phyloP scores from a whole-genome alignment of 2,329 filamentous ascomycete genomes.

The Aspergillus ustus region DNA sequence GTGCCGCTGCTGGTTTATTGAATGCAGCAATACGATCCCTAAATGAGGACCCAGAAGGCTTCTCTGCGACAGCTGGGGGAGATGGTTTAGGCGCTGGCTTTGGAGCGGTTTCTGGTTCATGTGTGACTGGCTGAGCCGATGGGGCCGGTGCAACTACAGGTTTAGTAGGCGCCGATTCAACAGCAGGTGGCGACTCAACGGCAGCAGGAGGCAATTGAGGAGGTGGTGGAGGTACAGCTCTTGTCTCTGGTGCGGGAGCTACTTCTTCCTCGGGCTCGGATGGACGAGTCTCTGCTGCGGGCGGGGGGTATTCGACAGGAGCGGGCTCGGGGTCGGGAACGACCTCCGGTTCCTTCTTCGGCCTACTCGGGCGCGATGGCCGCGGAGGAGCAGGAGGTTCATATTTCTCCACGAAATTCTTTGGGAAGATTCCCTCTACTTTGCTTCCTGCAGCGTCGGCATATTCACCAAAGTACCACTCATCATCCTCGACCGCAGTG shows the following conservation, averaged over 20 bases:
- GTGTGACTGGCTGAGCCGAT: constrained; percentile 33
- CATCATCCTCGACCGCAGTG: constrained; percentile 86
- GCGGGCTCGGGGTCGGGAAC: constrained; percentile 42
- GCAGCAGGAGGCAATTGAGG: constrained; percentile 29
- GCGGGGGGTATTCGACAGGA: constrained; percentile 34
- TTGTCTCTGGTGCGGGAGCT: constrained; percentile 18
- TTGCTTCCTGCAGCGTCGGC: constrained; percentile 73
- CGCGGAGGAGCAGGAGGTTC: constrained; percentile 89
- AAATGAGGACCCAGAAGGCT: constrained; percentile 78
- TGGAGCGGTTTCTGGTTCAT: constrained; percentile 42
- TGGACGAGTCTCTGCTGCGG: constrained; percentile 34
- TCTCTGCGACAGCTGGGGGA: constrained; percentile 69
- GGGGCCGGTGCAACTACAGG: constrained; percentile 30
- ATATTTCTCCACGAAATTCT: constrained; percentile 96
- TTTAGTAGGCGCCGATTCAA: constrained; percentile 33
- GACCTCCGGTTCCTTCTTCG: constrained; percentile 65
- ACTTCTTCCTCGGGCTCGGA: constrained; percentile 39
- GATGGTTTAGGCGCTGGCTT: constrained; percentile 61
- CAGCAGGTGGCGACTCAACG: constrained; percentile 31
- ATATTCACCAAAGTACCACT: constrained; percentile 94
- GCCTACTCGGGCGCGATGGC: constrained; percentile 71
- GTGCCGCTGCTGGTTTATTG: constrained; percentile 85
- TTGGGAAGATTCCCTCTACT: constrained; percentile 86
- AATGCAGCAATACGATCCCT: constrained; percentile 96
- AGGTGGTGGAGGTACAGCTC: constrained; percentile 31